These are phyloP conservation scores for Yamadazyma laniorum DNA, from an alignment of 805 yeast species.

Conservation along the genomic window DNA sequence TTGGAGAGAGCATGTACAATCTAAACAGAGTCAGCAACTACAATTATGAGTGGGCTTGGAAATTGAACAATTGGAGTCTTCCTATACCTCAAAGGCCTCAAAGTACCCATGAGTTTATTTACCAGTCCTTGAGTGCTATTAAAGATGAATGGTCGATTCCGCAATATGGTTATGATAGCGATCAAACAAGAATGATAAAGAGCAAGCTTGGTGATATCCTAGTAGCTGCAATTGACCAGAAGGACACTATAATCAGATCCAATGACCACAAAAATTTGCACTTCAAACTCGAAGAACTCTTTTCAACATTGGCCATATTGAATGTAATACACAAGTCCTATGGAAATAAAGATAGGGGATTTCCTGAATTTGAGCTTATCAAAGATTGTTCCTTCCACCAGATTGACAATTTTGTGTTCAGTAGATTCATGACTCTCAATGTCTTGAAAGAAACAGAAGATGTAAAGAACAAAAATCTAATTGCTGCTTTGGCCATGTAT, in stretches of 20 bases:
- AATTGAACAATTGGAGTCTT: constrained; percentile 72
- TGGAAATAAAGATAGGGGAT: not conserved
- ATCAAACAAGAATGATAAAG: not conserved
- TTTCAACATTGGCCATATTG: not conserved
- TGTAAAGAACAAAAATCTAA: not conserved
- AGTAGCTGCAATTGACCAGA: constrained; percentile 17
- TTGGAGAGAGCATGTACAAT: constrained; percentile 22
- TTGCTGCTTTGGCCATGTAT: constrained; percentile 40
- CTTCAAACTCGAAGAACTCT: constrained; percentile 4
- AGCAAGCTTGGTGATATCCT: constrained; percentile 18
- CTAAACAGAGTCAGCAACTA: not conserved
- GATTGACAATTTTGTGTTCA: constrained; percentile 41
- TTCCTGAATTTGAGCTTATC: not conserved
- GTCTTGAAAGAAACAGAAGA: constrained; percentile 17
- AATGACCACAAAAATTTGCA: constrained; percentile 19
- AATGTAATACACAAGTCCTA: not conserved
- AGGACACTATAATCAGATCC: constrained; percentile 8
- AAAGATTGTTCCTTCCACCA: constrained; percentile 4
- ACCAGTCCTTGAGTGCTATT: constrained; percentile 48
- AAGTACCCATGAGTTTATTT: constrained; percentile 48
- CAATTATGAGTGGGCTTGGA: constrained; percentile 69
- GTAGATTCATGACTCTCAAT: constrained; percentile 40
- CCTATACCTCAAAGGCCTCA: constrained; percentile 43
- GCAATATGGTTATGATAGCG: not conserved
- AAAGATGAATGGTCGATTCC: constrained; percentile 8